Percentiles rank a stretch among this genome's conserved stretches.
These are phyloP conservation scores for Flaveria bidentis DNA, from an alignment of 129 eudicot species.

Conservation along the genomic window DNA sequence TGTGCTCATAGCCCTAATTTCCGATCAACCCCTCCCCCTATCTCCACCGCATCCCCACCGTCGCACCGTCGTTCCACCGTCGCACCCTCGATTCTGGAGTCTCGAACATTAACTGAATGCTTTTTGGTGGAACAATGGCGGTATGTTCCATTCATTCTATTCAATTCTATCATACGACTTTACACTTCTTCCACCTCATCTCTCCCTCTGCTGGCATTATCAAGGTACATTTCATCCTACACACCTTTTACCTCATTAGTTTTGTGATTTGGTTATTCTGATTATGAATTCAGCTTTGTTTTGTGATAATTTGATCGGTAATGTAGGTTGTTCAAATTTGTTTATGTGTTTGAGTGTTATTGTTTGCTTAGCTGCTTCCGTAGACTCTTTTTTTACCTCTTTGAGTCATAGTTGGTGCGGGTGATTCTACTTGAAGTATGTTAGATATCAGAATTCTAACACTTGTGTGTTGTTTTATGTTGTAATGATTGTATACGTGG, in stretches of 20 bases:
- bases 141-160: conserved; percentile 6
- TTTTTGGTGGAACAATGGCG: conserved; percentile 21
- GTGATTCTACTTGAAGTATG: not conserved
- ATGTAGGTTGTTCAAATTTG: not conserved
- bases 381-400: too few relatives aligned
- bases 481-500: not conserved
- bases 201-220: conserved; percentile 9
- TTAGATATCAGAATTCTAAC: not conserved
- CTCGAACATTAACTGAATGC: not conserved
- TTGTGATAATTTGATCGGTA: not conserved
- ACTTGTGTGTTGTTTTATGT: conserved; percentile 2
- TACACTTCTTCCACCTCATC: conserved; percentile 5
- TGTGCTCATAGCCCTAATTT: conserved; percentile 18
- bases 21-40: conserved; percentile 14
- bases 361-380: too few relatives aligned
- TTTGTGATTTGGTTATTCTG: not conserved
- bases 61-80: conserved; percentile 8
- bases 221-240: not conserved
- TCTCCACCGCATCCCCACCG: not conserved
- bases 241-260: not conserved
- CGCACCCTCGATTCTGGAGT: conserved; percentile 10
- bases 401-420: not conserved
- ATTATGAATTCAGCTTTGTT: not conserved
- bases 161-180: conserved; percentile 15
- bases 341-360: too few relatives aligned